Evolutionary conservation across 139 green algal genomes (phyloP).

Genomic region (Chlorella sorokiniana): DNA sequence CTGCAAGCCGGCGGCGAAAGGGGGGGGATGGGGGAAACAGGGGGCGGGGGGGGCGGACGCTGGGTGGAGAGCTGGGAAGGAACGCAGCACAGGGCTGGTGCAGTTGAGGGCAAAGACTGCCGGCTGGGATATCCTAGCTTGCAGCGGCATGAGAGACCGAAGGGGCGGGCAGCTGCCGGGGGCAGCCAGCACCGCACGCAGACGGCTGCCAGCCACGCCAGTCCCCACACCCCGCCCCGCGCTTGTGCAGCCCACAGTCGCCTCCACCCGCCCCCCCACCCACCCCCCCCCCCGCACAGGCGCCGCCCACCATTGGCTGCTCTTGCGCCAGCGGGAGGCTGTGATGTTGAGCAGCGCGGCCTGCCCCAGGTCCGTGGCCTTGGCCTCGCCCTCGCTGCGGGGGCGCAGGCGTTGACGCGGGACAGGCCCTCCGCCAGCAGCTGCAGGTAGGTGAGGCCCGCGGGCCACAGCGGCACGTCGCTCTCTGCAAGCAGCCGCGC

Average conservation of each 20-base stretch:
- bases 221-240: too few species aligned
- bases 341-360: not conserved
- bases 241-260: too few species aligned
- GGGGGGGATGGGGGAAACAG: not conserved
- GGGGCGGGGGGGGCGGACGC: not conserved
- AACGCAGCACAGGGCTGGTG: too few species aligned
- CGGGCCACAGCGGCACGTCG: slow-evolving; percentile 43
- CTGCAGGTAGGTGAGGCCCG: slow-evolving; percentile 38
- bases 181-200: too few species aligned
- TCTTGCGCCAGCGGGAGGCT: slow-evolving; percentile 9
- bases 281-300: not conserved
- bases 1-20: not conserved
- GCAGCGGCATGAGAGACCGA: too few species aligned
- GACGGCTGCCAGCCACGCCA: too few species aligned
- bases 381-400: not conserved
- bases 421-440: slow-evolving; percentile 16
- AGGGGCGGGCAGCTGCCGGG: too few species aligned
- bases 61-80: not conserved
- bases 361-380: too few species aligned
- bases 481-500: slow-evolving; percentile 25
- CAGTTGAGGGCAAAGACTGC: too few species aligned
- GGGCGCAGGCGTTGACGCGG: slow-evolving; percentile 38
- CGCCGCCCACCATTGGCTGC: slow-evolving; percentile 30
- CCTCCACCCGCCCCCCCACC: not conserved
- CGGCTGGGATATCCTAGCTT: too few species aligned